Conservation (phyloP, 768 basidiomycete species). For the Russula vinacea region DNA sequence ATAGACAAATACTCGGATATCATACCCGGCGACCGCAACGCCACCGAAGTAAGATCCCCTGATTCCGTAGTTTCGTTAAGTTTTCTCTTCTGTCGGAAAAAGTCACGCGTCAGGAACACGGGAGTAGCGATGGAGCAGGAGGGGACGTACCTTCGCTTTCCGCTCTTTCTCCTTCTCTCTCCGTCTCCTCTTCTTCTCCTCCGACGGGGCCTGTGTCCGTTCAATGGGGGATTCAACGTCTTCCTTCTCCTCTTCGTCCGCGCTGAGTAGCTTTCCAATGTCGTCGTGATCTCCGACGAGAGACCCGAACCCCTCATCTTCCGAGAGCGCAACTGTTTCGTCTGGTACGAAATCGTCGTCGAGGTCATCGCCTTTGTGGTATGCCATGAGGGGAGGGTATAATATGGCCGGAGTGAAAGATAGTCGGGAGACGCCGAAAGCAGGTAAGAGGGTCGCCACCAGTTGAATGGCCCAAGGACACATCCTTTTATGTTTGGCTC, state of each 20-base stretch:
- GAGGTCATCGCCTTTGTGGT: slow-evolving; percentile 68
- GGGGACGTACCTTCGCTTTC: slow-evolving; percentile 53
- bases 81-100: slow-evolving; percentile 56
- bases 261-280: slow-evolving; percentile 43
- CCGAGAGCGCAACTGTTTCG: slow-evolving; percentile 61
- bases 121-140: background rate
- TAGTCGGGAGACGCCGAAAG: slow-evolving; percentile 5
- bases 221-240: slow-evolving; percentile 34
- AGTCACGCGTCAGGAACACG: slow-evolving; percentile 19
- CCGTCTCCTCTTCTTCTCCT: slow-evolving; percentile 67
- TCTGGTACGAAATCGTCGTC: slow-evolving; percentile 80
- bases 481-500: slow-evolving; percentile 4
- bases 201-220: slow-evolving; percentile 32
- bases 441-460: background rate
- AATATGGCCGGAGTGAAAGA: background rate
- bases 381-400: slow-evolving; percentile 29
- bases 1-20: slow-evolving; percentile 62
- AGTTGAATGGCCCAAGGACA: slow-evolving; percentile 1
- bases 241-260: slow-evolving; percentile 41
- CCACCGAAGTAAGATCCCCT: slow-evolving; percentile 45
- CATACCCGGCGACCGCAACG: slow-evolving; percentile 53
- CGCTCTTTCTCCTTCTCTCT: slow-evolving; percentile 72
- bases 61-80: slow-evolving; percentile 46
- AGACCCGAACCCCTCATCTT: slow-evolving; percentile 46
- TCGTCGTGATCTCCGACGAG: slow-evolving; percentile 35